Conservation (phyloP, 1,139 yeast species). For the Pichia sp. region DNA sequence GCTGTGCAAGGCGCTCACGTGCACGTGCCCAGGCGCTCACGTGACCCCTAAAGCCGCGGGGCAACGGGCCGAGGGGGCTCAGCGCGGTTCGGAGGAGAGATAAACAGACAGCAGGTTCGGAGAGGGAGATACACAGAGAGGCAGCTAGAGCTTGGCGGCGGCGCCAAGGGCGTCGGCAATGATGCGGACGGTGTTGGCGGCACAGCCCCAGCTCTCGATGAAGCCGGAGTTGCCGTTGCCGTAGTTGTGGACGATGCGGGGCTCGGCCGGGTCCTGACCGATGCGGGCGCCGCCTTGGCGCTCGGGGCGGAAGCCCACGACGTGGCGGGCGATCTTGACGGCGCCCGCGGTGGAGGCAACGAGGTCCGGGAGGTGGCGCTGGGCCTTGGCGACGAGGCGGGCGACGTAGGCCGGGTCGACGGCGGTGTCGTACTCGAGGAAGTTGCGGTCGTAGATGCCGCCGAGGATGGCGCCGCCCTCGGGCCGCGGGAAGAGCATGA, state of each 20-base stretch:
- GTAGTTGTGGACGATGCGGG: slow-evolving; percentile 45
- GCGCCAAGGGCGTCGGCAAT: slow-evolving; percentile 7
- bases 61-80: too few species aligned
- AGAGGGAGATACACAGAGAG: background rate
- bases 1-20: too few species aligned
- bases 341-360: slow-evolving; percentile 21
- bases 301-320: slow-evolving; percentile 48
- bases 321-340: slow-evolving; percentile 39
- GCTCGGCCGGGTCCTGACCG: too few species aligned
- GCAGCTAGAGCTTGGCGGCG: slow-evolving; percentile 6
- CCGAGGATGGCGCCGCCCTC: slow-evolving; percentile 52
- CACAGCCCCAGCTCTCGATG: slow-evolving; percentile 45
- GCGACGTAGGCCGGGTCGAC: slow-evolving; percentile 40
- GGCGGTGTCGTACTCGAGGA: slow-evolving; percentile 25
- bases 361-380: slow-evolving; percentile 41
- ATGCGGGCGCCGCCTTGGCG: slow-evolving; percentile 44
- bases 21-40: too few species aligned
- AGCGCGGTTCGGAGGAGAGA: too few species aligned
- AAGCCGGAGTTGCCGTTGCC: slow-evolving; percentile 49
- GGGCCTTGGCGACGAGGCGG: slow-evolving; percentile 39
- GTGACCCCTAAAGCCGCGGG: too few species aligned
- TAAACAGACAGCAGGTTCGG: background rate
- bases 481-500: slow-evolving; percentile 47
- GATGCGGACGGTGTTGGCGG: slow-evolving; percentile 22
- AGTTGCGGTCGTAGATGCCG: slow-evolving; percentile 40